Evolutionary conservation across 352 stramenopile species (phyloP).

Genomic region (Phytophthora pini): DNA sequence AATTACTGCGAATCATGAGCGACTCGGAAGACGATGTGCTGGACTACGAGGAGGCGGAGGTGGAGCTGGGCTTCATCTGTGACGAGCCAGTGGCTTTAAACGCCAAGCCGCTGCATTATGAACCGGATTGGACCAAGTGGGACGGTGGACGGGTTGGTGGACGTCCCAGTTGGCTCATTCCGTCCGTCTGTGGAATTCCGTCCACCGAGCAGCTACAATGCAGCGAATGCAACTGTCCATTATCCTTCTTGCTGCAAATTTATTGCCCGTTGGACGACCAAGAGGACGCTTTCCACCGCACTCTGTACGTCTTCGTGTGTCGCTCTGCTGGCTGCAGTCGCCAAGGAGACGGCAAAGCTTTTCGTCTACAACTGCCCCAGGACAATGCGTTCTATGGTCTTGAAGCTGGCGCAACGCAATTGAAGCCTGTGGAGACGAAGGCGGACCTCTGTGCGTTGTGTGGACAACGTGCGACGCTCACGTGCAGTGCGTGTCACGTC

Average conservation of each 20-base stretch:
- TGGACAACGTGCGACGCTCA: conserved; percentile 67
- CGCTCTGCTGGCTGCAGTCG: conserved; percentile 61
- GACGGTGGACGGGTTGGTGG: conserved; percentile 94
- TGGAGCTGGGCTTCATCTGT: conserved; percentile 81
- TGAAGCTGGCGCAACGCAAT: conserved; percentile 42
- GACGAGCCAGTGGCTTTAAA: conserved; percentile 35
- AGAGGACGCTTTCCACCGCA: conserved; percentile 92
- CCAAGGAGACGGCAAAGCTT: conserved; percentile 70
- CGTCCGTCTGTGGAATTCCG: conserved; percentile 41
- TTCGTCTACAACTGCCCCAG: conserved; percentile 89
- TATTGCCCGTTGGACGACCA: conserved; percentile 93
- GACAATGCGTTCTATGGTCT: conserved; percentile 92
- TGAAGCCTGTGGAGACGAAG: conserved; percentile 21
- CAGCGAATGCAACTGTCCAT: conserved; percentile 44
- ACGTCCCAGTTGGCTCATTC: conserved; percentile 89
- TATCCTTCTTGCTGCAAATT: conserved; percentile 91
- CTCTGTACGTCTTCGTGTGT: conserved; percentile 94
- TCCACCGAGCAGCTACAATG: conserved; percentile 57
- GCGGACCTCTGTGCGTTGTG: conserved; percentile 62
- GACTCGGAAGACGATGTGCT: conserved; percentile 58
- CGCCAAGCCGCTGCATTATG: conserved; percentile 48
- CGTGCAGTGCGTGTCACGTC: conserved; percentile 75
- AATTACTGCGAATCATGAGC: conserved; percentile 29
- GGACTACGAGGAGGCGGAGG: conserved; percentile 49
- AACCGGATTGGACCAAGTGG: conserved; percentile 88